Evolutionary conservation across 345 rosid genomes (phyloP), one percentile per base, ranked within the genome.

Genomic region (Gossypium bickii): DNA sequence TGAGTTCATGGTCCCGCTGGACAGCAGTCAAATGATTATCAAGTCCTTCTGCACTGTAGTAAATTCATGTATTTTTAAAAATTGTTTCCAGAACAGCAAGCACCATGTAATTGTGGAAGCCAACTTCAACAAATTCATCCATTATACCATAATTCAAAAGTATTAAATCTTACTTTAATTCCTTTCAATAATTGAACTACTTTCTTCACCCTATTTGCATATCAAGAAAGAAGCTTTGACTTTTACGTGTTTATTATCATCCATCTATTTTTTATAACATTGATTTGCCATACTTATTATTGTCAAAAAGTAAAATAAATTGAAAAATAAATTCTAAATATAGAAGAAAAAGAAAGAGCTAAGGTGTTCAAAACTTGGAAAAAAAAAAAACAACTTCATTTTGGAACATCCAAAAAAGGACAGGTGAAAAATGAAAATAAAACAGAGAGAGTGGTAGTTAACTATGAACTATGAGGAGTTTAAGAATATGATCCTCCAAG

Each of bases 11-110:
- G 45, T 95, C 93, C 74, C 88, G 87, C 81, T 90, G 99, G 78
- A 95, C 70, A 73, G 86, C 89, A 68, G 97, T 91, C 78, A 95
- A 83, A 83, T 95, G 97, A 78, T 85, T 81, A 82, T 93, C 99
- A 68, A 95, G 93, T 76, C 93, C 98, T 85, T 95, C 97, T 76
- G 98, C 98, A 78, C 99, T 93, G 73, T 12, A 86, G 73, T 61
- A 71, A 27, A 43, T 78, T 63, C 49, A 73, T 55, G 57, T 75
- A 67, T 70, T 22, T 77, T 75, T 69, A 72, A 68, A 67, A 44
- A 38, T 48, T 20, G n/a, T n/a, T 38, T 70, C 71, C 74, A 70
- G 47, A 48, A 64, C 29, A 48, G 13, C 9, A 68, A 68, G 22
- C 72, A 48, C 22, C 16, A 68, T 16, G 6, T 68, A 34, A 17